phyloP scores from a whole-genome alignment of 2,329 filamentous ascomycete genomes.

The Bipolaris sorokiniana region DNA sequence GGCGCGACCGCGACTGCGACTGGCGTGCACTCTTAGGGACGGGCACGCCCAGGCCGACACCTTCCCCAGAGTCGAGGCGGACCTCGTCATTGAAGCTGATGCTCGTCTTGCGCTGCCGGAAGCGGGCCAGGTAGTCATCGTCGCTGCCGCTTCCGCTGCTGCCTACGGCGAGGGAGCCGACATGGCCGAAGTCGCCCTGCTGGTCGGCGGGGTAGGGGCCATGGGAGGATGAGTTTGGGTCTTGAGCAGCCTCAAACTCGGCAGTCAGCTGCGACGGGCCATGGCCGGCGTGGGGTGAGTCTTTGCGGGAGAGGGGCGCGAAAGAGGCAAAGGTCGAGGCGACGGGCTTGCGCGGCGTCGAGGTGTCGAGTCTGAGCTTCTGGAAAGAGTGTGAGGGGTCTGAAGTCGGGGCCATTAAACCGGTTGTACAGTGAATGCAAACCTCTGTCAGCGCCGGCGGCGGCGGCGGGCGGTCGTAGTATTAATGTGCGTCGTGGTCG shows the following conservation, averaged over 20 bases:
- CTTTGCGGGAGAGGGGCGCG: conserved; percentile 43
- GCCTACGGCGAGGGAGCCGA: conserved; percentile 26
- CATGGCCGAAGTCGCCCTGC: conserved; percentile 26
- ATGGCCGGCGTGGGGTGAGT: conserved; percentile 32
- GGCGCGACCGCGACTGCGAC: conserved; percentile 24
- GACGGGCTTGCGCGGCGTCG: conserved; percentile 41
- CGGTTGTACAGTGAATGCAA: conserved; percentile 43
- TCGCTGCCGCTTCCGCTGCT: conserved; percentile 34
- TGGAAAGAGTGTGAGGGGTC: conserved; percentile 51
- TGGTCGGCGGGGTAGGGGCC: conserved; percentile 28
- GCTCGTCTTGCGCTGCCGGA: conserved; percentile 45
- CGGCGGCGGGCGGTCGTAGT: conserved; percentile 19
- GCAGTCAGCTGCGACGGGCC: conserved; percentile 30
- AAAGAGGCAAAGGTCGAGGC: conserved; percentile 46
- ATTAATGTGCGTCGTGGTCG: conserved; percentile 37
- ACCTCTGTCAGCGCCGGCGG: conserved; percentile 34
- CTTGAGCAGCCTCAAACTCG: conserved; percentile 25
- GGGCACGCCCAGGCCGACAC: conserved; percentile 47
- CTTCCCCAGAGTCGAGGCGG: conserved; percentile 49
- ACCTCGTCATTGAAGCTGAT: conserved; percentile 52
- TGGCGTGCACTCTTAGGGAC: conserved; percentile 41
- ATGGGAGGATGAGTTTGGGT: conserved; percentile 25
- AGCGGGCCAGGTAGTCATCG: conserved; percentile 36
- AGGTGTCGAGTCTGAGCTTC: conserved; percentile 52
- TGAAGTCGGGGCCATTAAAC: conserved; percentile 49